These are phyloP conservation scores for Polyporus arcularius DNA, from an alignment of 768 basidiomycete genomes.

Conservation along the genomic window DNA sequence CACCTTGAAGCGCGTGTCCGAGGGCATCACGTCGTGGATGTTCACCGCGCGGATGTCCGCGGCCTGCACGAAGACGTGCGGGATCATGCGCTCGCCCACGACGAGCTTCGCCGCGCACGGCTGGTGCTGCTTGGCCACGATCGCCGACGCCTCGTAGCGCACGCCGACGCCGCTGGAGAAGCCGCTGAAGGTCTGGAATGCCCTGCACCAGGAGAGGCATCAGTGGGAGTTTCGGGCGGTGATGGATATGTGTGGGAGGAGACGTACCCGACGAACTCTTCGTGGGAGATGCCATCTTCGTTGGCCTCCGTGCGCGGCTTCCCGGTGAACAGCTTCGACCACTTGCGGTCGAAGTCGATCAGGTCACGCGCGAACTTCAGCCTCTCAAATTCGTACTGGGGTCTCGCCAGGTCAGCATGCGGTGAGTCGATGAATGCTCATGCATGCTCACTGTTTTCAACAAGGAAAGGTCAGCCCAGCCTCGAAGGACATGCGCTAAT, in stretches of 20 bases:
- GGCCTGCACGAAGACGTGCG: constrained; percentile 45
- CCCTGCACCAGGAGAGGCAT: constrained; percentile 27
- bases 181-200: constrained; percentile 43
- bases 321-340: constrained; percentile 51
- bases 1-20: constrained; percentile 51
- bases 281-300: constrained; percentile 46
- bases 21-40: constrained; percentile 49
- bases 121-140: constrained; percentile 37
- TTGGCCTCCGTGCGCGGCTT: constrained; percentile 44
- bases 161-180: constrained; percentile 50
- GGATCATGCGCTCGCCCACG: constrained; percentile 51
- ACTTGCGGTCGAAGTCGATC: constrained; percentile 53
- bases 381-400: constrained; percentile 53
- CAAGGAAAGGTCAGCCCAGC: constrained; percentile 45
- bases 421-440: not conserved
- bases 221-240: not conserved
- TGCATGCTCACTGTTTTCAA: constrained; percentile 42
- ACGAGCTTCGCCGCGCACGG: constrained; percentile 39
- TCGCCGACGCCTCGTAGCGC: constrained; percentile 45
- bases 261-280: constrained; percentile 46
- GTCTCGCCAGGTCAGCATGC: not conserved
- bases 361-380: constrained; percentile 54
- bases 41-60: constrained; percentile 49
- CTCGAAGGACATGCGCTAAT: constrained; percentile 45
- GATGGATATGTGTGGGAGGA: no score